Evolutionary conservation across 495 filamentous ascomycete species (phyloP), one percentile per base, ranked within the genome.

Genomic region (Wilcoxina mikolae): DNA sequence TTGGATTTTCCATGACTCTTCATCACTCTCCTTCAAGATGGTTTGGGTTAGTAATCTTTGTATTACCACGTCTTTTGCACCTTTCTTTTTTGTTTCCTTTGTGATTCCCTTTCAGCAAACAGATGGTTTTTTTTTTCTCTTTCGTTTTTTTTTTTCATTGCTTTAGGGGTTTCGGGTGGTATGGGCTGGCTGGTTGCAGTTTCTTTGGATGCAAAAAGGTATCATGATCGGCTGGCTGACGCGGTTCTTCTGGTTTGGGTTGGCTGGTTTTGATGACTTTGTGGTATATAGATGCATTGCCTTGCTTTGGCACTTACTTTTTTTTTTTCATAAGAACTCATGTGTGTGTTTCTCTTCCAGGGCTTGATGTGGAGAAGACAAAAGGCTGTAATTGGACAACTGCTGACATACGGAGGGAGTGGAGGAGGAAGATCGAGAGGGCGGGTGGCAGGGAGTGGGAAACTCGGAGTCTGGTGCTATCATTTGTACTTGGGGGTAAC

Each of bases 221-320:
- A 23, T 45, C 42, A 15, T 5, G 31, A 15, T 35, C 15, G 5
- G 5, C 31, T 15, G 15, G 5, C 31, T 35, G 7, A 45, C 18
- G 9, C 22, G 18, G 7, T 5, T 20, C 22, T 23, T 45, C 18
- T 45, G 9, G 9, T 45, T 45, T 45, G 5, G 9, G 5, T 45
- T 45, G 42, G 42, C 9, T 17, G 31, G 31, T 35, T 35, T 45
- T 45, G 42, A 45, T 45, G 42, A 45, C 7, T 45, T 9, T 9
- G 18, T 9, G 42, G 42, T 45, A 45, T 45, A 45, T 45, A 45
- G 42, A 45, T 45, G 42, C 42, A 23, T n/a, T 23, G 42, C 5
- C 7, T 45, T 45, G 12, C 15, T 45, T 45, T 5, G 42, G 15
- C 18, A 7, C 5, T 45, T 45, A 9, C 9, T 45, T 45, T 45